Evolutionary conservation across 805 yeast species (phyloP).

Genomic region (Schizosaccharomyces pombe): DNA sequence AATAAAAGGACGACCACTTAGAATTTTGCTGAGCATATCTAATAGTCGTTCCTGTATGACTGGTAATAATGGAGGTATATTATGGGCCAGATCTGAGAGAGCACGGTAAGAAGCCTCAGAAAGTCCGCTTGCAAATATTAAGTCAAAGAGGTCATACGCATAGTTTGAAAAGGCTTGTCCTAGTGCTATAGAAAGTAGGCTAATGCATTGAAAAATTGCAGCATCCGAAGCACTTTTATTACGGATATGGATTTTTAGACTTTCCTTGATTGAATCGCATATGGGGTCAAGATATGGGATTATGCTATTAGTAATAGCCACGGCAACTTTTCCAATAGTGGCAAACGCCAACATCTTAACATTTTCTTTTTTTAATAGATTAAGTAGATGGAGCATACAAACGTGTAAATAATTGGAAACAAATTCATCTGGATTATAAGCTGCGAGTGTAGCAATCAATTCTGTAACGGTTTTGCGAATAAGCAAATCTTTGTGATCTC

Average conservation of each 20-base stretch:
- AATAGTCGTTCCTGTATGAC: constrained; percentile 49
- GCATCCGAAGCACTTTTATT: constrained; percentile 52
- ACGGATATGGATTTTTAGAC: constrained; percentile 36
- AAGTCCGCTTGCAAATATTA: constrained; percentile 60
- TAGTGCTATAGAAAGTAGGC: constrained; percentile 65
- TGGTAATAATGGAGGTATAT: constrained; percentile 60
- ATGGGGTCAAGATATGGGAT: constrained; percentile 73
- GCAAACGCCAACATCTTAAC: constrained; percentile 57
- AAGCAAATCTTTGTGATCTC: constrained; percentile 51
- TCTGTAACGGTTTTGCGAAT: constrained; percentile 69
- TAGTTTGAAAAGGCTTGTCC: constrained; percentile 87
- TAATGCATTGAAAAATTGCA: constrained; percentile 70
- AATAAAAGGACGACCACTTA: constrained; percentile 59
- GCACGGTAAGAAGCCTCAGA: constrained; percentile 67
- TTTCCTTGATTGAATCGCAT: constrained; percentile 62
- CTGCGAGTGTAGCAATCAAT: constrained; percentile 62
- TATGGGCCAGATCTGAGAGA: constrained; percentile 36
- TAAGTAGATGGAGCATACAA: constrained; percentile 50
- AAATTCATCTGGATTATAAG: constrained; percentile 50
- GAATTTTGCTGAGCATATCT: constrained; percentile 44
- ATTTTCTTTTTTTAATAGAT: constrained; percentile 49
- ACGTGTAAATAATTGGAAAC: constrained; percentile 61
- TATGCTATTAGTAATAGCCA: constrained; percentile 56
- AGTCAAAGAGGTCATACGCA: constrained; percentile 56
- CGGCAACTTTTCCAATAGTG: constrained; percentile 66